phyloP scores from a whole-genome alignment of 768 basidiomycete species.

The Mycena indigotica region DNA sequence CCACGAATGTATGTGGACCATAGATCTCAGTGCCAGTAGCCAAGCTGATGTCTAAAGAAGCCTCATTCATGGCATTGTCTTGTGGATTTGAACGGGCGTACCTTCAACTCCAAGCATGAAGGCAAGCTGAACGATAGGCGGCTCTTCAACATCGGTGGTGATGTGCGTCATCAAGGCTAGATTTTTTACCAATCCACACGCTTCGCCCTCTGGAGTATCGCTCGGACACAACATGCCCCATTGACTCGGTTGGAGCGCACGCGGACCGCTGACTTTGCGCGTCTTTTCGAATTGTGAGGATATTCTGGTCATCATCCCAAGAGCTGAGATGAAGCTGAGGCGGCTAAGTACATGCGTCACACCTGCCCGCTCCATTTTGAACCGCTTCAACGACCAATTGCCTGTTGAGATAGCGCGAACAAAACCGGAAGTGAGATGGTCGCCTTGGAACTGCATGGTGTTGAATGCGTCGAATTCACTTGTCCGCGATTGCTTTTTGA shows the following conservation, averaged over 20 bases:
- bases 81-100: slow-evolving; percentile 27
- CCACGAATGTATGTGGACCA: slow-evolving; percentile 87
- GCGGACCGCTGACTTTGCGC: slow-evolving; percentile 95
- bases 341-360: slow-evolving; percentile 97
- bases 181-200: slow-evolving; percentile 98
- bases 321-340: slow-evolving; percentile 92
- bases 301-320: slow-evolving; percentile 99
- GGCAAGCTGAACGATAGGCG: slow-evolving; percentile 84
- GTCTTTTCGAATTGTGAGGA: slow-evolving; percentile 99
- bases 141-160: slow-evolving; percentile 97
- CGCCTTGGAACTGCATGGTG: slow-evolving; percentile 94
- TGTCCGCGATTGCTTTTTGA: slow-evolving; percentile 94
- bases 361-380: slow-evolving; percentile 99
- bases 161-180: slow-evolving; percentile 99
- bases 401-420: slow-evolving; percentile 97
- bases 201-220: slow-evolving; percentile 99
- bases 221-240: slow-evolving; percentile 99
- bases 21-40: slow-evolving; percentile 96
- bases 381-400: slow-evolving; percentile 98
- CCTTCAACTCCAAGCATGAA: slow-evolving; percentile 99
- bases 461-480: slow-evolving; percentile 94
- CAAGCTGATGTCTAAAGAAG: slow-evolving; percentile 91
- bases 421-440: slow-evolving; percentile 94
- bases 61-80: slow-evolving; percentile 15
- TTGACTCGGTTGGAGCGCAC: slow-evolving; percentile 95